Base-by-base conservation (phyloP, 1,284 basidiomycete species). In the Volvariella volvacea region DNA sequence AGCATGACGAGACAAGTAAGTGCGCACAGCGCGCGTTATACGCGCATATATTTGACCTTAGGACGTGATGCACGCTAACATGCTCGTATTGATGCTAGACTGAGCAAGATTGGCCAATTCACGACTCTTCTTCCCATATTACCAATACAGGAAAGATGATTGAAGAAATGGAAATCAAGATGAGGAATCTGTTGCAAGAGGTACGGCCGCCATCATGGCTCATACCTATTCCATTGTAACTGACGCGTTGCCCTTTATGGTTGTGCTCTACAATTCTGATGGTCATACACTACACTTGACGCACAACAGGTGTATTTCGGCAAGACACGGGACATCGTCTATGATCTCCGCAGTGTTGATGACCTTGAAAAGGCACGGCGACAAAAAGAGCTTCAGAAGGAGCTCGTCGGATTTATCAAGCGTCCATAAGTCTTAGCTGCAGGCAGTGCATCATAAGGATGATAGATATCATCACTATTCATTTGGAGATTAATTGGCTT, bases 81-180 rank as follows among this genome's bases (percentile, higher is more conserved):
- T 22, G 10, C 19, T 33, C n/a, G 36, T 42, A 14, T 33, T 36
- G 38, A 32, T 46, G 32, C 55, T n/a, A 94, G 88, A 80, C 79
- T 40, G 94, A 97, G 60, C 80, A 87, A 58, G 89, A 95, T 59
- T 83, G 76, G 64, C 79, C 88, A n/a, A 61, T 95, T 38, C 79
- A 86, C 16, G 84, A 86, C 54, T 61, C 76, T 25, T 75, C 80
- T 16, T 85, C 88, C 31, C 96, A 99, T 64, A 86, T 99, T 47
- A 78, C 80, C 42, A 99, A 99, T 65, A 84, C 89, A 14, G 96
- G 96, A 3, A 80, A 78, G 52, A 87, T 98, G 81, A 84, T 99
- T 53, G 96, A 99, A 65, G 95, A 98, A 53, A 94, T 95, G 88
- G 96, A 99, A 68, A 90, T 92, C 61, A 97, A 97, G 71, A 94